Evolutionary conservation across 257 asterid genomes (phyloP).

Genomic region (Catharanthus roseus): DNA sequence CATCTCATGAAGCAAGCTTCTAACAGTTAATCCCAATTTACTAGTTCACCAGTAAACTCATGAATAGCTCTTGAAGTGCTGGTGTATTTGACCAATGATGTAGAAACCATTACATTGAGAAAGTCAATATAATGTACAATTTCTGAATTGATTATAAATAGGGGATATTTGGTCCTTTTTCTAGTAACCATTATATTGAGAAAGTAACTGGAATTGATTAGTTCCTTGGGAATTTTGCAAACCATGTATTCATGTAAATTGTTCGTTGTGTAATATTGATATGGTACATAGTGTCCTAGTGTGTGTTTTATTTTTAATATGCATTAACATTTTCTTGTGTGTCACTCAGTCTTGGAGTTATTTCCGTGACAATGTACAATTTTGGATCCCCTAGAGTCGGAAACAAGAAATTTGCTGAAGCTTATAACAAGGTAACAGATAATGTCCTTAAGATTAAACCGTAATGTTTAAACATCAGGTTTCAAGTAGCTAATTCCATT

Average conservation of each 20-base stretch:
- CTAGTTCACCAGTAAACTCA: neutral
- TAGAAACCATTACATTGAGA: too few species aligned
- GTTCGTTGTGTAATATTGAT: neutral
- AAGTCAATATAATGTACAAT: too few species aligned
- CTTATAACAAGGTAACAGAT: constrained; percentile 67
- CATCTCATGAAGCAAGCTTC: neutral
- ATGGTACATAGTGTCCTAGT: neutral
- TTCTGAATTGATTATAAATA: too few species aligned
- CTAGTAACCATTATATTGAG: neutral
- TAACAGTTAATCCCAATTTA: neutral
- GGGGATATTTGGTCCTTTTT: neutral
- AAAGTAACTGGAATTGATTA: neutral
- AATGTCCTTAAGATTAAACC: neutral
- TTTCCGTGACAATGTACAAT: constrained; percentile 82
- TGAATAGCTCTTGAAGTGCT: neutral
- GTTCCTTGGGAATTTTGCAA: neutral
- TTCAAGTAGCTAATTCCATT: neutral
- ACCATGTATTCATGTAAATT: neutral
- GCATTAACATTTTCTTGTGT: neutral
- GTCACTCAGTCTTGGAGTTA: constrained; percentile 56
- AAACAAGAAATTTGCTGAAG: constrained; percentile 84
- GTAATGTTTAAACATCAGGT: neutral
- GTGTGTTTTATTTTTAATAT: neutral
- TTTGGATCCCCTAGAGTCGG: constrained; percentile 99
- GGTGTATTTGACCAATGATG: neutral